These are phyloP conservation scores for Knufia petricola DNA, from an alignment of 2,329 filamentous ascomycete species.

Conservation along the genomic window DNA sequence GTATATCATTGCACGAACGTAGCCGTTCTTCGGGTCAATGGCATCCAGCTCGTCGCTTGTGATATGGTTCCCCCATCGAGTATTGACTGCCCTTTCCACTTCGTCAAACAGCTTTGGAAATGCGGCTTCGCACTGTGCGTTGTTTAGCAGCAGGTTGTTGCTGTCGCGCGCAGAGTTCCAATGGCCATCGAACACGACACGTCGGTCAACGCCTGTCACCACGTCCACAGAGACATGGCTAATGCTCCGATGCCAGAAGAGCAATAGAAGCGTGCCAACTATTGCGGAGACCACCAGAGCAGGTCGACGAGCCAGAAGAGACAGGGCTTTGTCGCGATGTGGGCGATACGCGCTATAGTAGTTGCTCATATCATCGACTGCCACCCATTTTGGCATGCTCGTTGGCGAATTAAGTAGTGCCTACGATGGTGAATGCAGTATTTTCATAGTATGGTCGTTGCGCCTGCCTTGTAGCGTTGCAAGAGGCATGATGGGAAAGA, in stretches of 20 bases:
- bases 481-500: no score
- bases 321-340: background rate
- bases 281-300: background rate
- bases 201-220: background rate
- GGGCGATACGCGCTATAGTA: slow-evolving; percentile 3
- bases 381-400: background rate
- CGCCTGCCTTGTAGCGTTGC: no score
- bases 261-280: background rate
- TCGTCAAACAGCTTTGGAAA: slow-evolving; percentile 24
- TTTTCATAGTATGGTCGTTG: no score
- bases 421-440: no score
- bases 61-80: slow-evolving; percentile 16
- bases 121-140: slow-evolving; percentile 22
- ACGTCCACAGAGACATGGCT: background rate
- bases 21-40: slow-evolving; percentile 21
- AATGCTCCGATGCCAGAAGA: slow-evolving; percentile 1
- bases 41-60: slow-evolving; percentile 20
- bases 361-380: slow-evolving; percentile 3
- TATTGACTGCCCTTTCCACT: slow-evolving; percentile 19
- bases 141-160: slow-evolving; percentile 21
- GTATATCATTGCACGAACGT: slow-evolving; percentile 30
- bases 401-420: no score
- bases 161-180: slow-evolving; percentile 21
- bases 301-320: background rate
- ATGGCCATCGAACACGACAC: background rate